Conservation (phyloP, 164 flowering plant species). For the Dillenia suffruticosa region DNA sequence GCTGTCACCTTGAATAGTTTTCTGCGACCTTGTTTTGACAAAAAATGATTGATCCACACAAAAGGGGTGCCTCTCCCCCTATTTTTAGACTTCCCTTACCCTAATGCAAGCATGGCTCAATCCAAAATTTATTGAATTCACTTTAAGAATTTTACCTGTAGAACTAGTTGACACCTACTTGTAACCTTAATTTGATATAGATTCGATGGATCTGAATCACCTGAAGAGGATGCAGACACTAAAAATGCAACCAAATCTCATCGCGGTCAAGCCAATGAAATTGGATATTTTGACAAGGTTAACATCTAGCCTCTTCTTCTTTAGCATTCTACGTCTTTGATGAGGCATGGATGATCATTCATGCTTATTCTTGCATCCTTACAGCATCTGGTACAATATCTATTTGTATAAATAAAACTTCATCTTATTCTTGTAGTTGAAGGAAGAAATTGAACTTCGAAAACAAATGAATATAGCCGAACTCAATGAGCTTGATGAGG, state of each 20-base stretch:
- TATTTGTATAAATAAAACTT: no score
- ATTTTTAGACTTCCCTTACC: no score
- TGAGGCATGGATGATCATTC: neutral
- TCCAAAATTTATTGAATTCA: no score
- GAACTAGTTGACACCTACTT: neutral
- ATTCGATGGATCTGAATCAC: slow-evolving; percentile 56
- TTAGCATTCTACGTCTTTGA: neutral
- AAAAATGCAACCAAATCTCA: slow-evolving; percentile 26
- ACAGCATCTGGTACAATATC: no score
- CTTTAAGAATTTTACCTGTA: no score
- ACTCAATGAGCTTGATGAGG: slow-evolving; percentile 86
- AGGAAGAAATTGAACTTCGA: slow-evolving; percentile 79
- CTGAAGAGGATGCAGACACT: slow-evolving; percentile 56
- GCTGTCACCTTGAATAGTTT: no score
- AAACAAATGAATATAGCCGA: slow-evolving; percentile 79
- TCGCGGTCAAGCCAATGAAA: slow-evolving; percentile 36
- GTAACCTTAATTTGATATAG: slow-evolving; percentile 60
- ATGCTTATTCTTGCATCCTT: no score
- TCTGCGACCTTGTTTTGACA: no score
- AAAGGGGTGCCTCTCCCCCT: no score
- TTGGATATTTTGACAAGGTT: slow-evolving; percentile 77
- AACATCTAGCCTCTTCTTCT: slow-evolving; percentile 1
- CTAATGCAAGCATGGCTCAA: no score
- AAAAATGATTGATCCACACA: no score
- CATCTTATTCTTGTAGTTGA: slow-evolving; percentile 47